A percentile compares a stretch with the other conserved stretches of the same genome.
These are phyloP conservation scores for Dendrocalamus sinicus DNA, from an alignment of 176 grass and related monocot species.

Conservation along the genomic window DNA sequence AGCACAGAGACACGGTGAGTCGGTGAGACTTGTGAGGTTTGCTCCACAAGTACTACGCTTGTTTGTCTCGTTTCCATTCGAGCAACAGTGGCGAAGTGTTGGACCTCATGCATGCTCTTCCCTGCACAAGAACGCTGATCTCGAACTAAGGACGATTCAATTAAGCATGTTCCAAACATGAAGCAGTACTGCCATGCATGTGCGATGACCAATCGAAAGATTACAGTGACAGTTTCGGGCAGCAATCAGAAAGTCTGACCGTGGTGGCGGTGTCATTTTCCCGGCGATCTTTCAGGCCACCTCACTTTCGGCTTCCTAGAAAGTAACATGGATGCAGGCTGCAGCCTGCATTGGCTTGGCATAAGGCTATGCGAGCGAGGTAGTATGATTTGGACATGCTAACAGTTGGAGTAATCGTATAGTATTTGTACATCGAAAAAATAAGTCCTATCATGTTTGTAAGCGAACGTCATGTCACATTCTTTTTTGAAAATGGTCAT, in stretches of 20 bases:
- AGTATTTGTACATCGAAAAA: background rate
- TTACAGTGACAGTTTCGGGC: background rate
- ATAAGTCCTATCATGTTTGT: background rate
- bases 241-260: background rate
- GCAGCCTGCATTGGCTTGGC: background rate
- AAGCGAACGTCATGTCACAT: background rate
- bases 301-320: background rate
- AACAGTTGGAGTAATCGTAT: background rate
- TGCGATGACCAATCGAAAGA: background rate
- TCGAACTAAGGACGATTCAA: background rate
- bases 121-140: background rate
- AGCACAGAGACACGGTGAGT: background rate
- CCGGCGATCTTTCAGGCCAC: background rate
- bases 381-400: background rate
- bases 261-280: background rate
- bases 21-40: background rate
- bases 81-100: background rate
- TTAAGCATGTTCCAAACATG: conserved; percentile 47
- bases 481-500: background rate
- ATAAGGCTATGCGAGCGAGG: background rate
- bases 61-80: background rate
- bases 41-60: background rate
- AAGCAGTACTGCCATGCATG: background rate
- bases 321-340: background rate
- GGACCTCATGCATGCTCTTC: background rate